Conservation (phyloP, 768 basidiomycete species). For the Hygrocybe coccinea region DNA sequence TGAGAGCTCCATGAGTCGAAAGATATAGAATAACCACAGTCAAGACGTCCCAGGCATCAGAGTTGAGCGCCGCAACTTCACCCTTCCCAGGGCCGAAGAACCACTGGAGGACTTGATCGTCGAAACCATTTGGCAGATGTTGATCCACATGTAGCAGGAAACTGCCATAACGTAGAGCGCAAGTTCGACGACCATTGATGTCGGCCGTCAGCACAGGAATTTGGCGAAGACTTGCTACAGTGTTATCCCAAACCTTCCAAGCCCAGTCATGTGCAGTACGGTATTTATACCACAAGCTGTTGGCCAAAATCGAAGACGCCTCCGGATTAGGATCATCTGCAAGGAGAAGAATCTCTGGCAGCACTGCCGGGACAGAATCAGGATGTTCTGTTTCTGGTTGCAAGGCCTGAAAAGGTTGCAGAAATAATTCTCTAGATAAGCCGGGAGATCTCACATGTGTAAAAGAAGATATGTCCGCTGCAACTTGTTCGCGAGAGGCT, state of each 20-base stretch:
- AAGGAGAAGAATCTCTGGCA: conserved; percentile 67
- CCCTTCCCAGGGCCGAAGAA: conserved; percentile 61
- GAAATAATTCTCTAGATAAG: neutral
- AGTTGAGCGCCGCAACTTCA: conserved; percentile 54
- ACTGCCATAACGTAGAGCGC: conserved; percentile 60
- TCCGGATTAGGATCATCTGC: conserved; percentile 53
- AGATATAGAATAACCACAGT: conserved; percentile 59
- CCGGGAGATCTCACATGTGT: conserved; percentile 44
- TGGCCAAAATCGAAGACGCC: conserved; percentile 66
- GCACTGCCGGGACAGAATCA: conserved; percentile 40
- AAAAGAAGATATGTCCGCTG: conserved; percentile 56
- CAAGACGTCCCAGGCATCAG: conserved; percentile 65
- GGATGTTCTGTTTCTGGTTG: conserved; percentile 40
- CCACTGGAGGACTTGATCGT: conserved; percentile 68
- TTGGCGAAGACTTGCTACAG: conserved; percentile 68
- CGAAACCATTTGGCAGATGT: conserved; percentile 69
- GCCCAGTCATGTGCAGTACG: conserved; percentile 69
- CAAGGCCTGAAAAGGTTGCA: conserved; percentile 36
- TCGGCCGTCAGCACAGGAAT: conserved; percentile 55
- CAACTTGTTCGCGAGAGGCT: conserved; percentile 54
- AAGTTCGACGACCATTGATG: conserved; percentile 40
- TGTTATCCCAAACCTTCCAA: conserved; percentile 82
- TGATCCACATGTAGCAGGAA: conserved; percentile 74
- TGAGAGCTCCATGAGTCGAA: conserved; percentile 60
- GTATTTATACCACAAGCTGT: conserved; percentile 79